Base-by-base conservation (phyloP, 2,329 filamentous ascomycete species). In the Claviceps paspali region DNA sequence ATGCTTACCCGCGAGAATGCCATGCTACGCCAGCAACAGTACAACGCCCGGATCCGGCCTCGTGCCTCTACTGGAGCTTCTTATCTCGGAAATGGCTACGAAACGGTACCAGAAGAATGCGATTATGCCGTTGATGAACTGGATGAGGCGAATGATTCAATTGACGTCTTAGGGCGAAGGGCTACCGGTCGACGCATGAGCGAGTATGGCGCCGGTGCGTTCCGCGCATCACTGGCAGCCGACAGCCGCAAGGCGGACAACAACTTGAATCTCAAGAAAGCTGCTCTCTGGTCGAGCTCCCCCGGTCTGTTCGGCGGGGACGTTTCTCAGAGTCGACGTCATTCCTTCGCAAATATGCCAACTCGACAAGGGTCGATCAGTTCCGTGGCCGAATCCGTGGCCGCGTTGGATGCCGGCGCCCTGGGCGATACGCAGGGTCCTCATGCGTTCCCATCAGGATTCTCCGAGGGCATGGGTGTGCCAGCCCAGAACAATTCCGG, bases 271-370 rank as follows among this genome's bases (percentile, higher is more conserved):
- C 63, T 79, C 7, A 79, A 78, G 55, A 79, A 74, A 49, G 74
- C 69, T 4, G 74, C 70, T 3, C 71, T 74, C 43, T 86, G 80
- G 80, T 78, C 82, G 45, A 80, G 71, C 47, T 76, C 76, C 5
- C 65, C 77, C n/a, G 76, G 73, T 2, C 81, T 82, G 51, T 68
- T 71, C 31, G 66, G 72, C 18, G 65, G 64, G 4, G 78, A 82
- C 42, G 64, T 75, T 22, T 73, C 78, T 10, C 80, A 86, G 49
- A 85, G 81, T 48, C 72, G 83, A 41, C 75, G 83, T 21, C 83
- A 88, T 55, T 88, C 83, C 2, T 84, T 91, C 51, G 83, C 76
- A 36, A 77, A 77, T 48, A 67, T 79, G 49, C 74, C 71, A 21
- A 76, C 73, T 19, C 67, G 76, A 11, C 75, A 79, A 45, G 70